Evolutionary conservation across 345 rosid genomes (phyloP).

Genomic region (Citrus trifoliata): DNA sequence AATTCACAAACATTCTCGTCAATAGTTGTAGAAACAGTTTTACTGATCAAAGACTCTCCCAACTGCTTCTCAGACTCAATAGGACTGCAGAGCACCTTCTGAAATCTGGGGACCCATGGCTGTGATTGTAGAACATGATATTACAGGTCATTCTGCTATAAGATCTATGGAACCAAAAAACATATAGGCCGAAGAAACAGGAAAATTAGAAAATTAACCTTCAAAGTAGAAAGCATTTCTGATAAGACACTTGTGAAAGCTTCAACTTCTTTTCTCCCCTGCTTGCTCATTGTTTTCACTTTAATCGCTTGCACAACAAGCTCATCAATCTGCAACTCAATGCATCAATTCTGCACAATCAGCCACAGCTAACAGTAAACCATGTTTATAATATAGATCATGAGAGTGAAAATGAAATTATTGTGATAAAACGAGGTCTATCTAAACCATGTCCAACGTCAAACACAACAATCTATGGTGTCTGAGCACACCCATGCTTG

Average conservation of each 20-base stretch:
- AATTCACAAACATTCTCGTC: constrained; percentile 37
- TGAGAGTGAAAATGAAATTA: background rate
- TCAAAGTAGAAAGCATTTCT: constrained; percentile 53
- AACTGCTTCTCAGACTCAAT: constrained; percentile 21
- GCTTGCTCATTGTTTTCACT: constrained; percentile 32
- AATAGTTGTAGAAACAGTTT: constrained; percentile 19
- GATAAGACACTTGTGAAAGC: constrained; percentile 53
- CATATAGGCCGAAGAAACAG: background rate
- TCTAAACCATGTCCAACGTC: background rate
- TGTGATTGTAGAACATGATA: constrained; percentile 33
- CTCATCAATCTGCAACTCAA: constrained; percentile 64
- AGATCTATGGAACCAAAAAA: background rate
- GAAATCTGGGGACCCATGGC: constrained; percentile 85
- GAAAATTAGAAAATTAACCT: constrained; percentile 39
- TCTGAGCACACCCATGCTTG: background rate
- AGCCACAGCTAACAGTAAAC: background rate
- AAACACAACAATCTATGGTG: background rate
- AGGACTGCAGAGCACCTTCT: constrained; percentile 32
- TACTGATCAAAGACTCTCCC: constrained; percentile 21
- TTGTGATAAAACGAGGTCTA: background rate
- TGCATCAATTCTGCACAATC: background rate
- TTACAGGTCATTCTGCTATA: background rate
- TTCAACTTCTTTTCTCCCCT: constrained; percentile 59
- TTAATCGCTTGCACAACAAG: constrained; percentile 69
- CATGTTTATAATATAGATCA: background rate